A percentile compares a stretch with the other conserved stretches of the same genome.
Conservation (phyloP, 1,284 basidiomycete species). For the Ganoderma sinense region DNA sequence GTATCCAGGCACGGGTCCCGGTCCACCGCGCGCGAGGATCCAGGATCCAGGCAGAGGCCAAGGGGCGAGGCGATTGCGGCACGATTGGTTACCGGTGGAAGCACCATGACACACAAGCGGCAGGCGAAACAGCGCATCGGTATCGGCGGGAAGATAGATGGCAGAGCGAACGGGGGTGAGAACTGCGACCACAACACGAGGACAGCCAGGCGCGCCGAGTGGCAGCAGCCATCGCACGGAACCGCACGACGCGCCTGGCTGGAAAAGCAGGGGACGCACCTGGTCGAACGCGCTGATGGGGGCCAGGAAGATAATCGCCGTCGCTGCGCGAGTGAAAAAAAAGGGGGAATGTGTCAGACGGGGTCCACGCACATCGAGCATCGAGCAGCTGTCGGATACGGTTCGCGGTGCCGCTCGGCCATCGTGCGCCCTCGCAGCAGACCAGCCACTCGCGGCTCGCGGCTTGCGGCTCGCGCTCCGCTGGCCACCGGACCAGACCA, state of each 20-base stretch:
- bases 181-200: not conserved
- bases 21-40: not conserved
- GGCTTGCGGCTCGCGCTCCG: not conserved
- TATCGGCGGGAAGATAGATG: not conserved
- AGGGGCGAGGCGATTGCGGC: not conserved
- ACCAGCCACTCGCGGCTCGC: not conserved
- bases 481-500: not conserved
- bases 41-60: not conserved
- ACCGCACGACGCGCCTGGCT: not conserved
- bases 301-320: constrained; percentile 78
- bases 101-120: not conserved
- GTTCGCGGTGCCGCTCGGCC: not conserved
- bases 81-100: not conserved
- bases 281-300: constrained; percentile 87
- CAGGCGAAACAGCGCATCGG: not conserved
- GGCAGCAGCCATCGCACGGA: not conserved
- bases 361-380: not conserved
- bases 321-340: constrained; percentile 50
- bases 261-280: constrained; percentile 46
- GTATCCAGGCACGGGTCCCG: constrained; percentile 12
- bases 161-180: not conserved
- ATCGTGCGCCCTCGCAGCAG: not conserved
- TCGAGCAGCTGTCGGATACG: not conserved
- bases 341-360: not conserved
- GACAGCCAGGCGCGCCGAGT: not conserved